Percentiles rank a stretch among this genome's conserved stretches.
Conservation (phyloP, 768 basidiomycete species). For the Hypholoma fasciculare region DNA sequence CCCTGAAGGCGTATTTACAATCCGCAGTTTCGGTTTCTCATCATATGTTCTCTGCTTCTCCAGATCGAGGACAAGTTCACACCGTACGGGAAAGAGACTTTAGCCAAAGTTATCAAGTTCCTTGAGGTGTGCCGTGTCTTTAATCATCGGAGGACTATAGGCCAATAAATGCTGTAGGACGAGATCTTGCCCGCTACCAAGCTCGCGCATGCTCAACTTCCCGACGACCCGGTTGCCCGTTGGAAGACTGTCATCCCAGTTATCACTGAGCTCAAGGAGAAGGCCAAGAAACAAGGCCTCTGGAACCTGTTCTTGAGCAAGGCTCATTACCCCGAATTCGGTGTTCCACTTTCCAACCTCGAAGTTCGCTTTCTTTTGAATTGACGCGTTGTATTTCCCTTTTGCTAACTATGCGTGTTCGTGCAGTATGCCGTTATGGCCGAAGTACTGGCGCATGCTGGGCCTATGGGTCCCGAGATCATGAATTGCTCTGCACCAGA, state of each 20-base stretch:
- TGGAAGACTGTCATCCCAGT: slow-evolving; percentile 87
- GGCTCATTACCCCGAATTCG: slow-evolving; percentile 86
- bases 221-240: slow-evolving; percentile 66
- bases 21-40: neutral
- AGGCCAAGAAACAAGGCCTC: slow-evolving; percentile 85
- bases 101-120: slow-evolving; percentile 83
- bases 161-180: slow-evolving; percentile 48
- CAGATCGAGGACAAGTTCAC: slow-evolving; percentile 94
- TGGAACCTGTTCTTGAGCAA: slow-evolving; percentile 99
- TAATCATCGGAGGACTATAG: neutral
- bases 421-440: slow-evolving; percentile 94
- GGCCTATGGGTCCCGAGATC: slow-evolving; percentile 80
- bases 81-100: slow-evolving; percentile 81
- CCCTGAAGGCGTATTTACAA: neutral
- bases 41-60: neutral
- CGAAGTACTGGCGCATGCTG: slow-evolving; percentile 87
- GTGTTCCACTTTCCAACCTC: slow-evolving; percentile 89
- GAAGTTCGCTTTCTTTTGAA: slow-evolving; percentile 55
- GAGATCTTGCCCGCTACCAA: slow-evolving; percentile 83
- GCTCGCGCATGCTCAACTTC: slow-evolving; percentile 81
- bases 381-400: neutral
- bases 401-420: neutral
- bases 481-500: slow-evolving; percentile 97
- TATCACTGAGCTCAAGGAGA: slow-evolving; percentile 81
- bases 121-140: slow-evolving; percentile 56